These are phyloP conservation scores for Penicillium parvum DNA, from an alignment of 495 filamentous ascomycete genomes.

Conservation along the genomic window DNA sequence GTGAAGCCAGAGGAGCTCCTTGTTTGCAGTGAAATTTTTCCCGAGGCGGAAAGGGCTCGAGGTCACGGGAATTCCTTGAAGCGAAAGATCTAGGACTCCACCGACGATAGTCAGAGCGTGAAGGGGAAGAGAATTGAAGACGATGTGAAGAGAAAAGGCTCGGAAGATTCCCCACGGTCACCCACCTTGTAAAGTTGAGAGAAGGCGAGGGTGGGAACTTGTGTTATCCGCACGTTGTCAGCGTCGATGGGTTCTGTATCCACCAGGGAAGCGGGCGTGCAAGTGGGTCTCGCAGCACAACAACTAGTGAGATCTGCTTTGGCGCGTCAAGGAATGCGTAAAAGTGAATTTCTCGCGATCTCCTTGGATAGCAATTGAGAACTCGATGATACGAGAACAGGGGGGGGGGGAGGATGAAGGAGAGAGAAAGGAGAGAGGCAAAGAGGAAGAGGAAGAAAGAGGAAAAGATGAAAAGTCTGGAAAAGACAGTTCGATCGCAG, in stretches of 20 bases:
- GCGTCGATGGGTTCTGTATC: constrained; percentile 42
- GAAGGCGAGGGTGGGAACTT: constrained; percentile 42
- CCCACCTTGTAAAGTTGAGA: constrained; percentile 34
- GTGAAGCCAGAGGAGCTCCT: constrained; percentile 12
- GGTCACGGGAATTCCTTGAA: constrained; percentile 17
- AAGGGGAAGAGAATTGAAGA: constrained; percentile 22
- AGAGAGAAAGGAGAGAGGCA: constrained; percentile 12
- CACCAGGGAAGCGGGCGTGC: constrained; percentile 43
- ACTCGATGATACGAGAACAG: constrained; percentile 18
- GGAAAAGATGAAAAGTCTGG: constrained; percentile 18
- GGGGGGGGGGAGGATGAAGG: constrained; percentile 10
- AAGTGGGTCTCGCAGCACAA: constrained; percentile 44
- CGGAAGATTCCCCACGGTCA: constrained; percentile 42
- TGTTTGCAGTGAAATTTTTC: constrained; percentile 23
- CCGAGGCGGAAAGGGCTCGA: constrained; percentile 12
- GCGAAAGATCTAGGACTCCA: constrained; percentile 19
- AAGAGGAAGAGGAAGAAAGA: constrained; percentile 15
- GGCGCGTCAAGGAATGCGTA: constrained; percentile 33
- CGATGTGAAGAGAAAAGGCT: constrained; percentile 30
- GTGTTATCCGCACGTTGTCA: constrained; percentile 47
- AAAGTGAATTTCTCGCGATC: constrained; percentile 4
- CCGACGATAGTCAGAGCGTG: constrained; percentile 14
- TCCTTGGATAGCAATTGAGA: constrained; percentile 4
- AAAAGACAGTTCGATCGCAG: constrained; percentile 13
- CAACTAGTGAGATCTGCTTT: constrained; percentile 40